These are phyloP conservation scores for Capsella rubella DNA, from an alignment of 441 rosid genomes.

Conservation along the genomic window DNA sequence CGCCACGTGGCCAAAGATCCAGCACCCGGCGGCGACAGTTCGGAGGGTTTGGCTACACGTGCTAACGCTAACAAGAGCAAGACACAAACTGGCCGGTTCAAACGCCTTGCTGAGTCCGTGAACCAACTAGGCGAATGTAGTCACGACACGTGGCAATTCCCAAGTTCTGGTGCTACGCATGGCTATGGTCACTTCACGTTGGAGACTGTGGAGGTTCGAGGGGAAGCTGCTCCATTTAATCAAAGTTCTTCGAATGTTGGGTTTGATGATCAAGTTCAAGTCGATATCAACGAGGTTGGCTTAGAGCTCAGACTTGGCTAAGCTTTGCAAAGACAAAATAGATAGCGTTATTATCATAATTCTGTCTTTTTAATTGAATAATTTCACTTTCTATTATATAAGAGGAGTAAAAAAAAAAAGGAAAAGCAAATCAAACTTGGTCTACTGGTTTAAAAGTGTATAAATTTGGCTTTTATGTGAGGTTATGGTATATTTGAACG, in stretches of 20 bases:
- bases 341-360: conserved; percentile 7
- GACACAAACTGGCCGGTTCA: conserved; percentile 54
- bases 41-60: conserved; percentile 49
- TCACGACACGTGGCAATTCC: conserved; percentile 44
- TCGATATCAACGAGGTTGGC: conserved; percentile 44
- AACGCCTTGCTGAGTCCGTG: conserved; percentile 43
- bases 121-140: conserved; percentile 42
- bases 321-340: not conserved
- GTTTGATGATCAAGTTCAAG: conserved; percentile 41
- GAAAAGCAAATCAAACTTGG: conserved; percentile 8
- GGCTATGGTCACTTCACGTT: conserved; percentile 51
- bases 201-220: conserved; percentile 50
- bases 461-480: conserved; percentile 11
- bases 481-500: not conserved
- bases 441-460: conserved; percentile 21
- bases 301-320: conserved; percentile 64
- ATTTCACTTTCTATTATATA: conserved; percentile 30
- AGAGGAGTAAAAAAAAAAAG: not conserved
- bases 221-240: conserved; percentile 32
- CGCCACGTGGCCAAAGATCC: conserved; percentile 81
- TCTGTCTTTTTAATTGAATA: conserved; percentile 20
- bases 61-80: conserved; percentile 47
- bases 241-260: conserved; percentile 29
- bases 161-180: conserved; percentile 42
- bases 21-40: conserved; percentile 52